Percentiles rank a stretch among this genome's conserved stretches.
Evolutionary conservation across 768 basidiomycete genomes (phyloP).

Genomic region (Mycena alexandri): DNA sequence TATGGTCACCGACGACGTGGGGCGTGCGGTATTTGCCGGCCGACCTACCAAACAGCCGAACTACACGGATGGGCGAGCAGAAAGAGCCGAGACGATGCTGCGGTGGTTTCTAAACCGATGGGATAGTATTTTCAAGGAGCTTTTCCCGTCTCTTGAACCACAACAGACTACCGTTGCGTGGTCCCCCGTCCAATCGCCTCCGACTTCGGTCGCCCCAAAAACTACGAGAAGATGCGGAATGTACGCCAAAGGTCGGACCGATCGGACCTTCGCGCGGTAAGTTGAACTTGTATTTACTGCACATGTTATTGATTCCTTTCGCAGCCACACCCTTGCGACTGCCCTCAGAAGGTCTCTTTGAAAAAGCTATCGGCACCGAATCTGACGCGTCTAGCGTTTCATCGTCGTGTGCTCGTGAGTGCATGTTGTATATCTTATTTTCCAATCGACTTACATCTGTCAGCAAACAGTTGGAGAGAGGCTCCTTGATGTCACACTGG

Average conservation of each 20-base stretch:
- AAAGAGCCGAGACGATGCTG: slow-evolving; percentile 46
- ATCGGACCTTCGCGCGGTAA: slow-evolving; percentile 7
- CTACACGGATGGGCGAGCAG: slow-evolving; percentile 30
- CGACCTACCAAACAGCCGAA: slow-evolving; percentile 17
- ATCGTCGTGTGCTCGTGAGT: slow-evolving; percentile 36
- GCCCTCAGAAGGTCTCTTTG: slow-evolving; percentile 32
- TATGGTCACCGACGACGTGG: slow-evolving; percentile 51
- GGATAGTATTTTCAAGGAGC: slow-evolving; percentile 47
- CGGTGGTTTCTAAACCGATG: slow-evolving; percentile 52
- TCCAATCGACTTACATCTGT: not conserved
- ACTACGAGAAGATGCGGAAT: slow-evolving; percentile 1
- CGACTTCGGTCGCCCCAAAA: not conserved
- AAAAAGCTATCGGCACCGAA: slow-evolving; percentile 19
- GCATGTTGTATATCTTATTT: not conserved
- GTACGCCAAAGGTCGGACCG: slow-evolving; percentile 4
- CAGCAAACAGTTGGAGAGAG: slow-evolving; percentile 43
- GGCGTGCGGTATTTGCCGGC: slow-evolving; percentile 50
- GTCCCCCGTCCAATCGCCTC: not conserved
- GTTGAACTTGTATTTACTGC: not conserved
- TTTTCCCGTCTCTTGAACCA: slow-evolving; percentile 43
- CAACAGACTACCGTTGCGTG: slow-evolving; percentile 9
- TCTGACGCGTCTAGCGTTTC: slow-evolving; percentile 37
- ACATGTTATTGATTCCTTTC: not conserved
- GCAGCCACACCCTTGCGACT: slow-evolving; percentile 23
- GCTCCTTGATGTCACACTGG: slow-evolving; percentile 41